Evolutionary conservation across 805 yeast genomes (phyloP).

Genomic region (Cyberlindnera mycetangii): DNA sequence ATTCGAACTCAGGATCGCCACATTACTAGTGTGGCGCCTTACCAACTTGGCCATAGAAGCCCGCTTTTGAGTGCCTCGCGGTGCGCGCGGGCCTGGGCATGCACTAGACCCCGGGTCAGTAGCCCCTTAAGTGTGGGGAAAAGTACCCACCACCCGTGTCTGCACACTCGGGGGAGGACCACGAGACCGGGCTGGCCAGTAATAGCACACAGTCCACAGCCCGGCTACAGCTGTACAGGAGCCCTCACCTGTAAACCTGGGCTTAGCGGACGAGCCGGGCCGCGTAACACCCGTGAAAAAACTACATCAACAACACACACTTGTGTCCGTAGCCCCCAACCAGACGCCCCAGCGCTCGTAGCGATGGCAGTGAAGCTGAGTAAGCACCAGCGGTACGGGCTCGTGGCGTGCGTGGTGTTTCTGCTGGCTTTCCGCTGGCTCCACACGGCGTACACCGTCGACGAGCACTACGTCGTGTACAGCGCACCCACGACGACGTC

Average conservation of each 20-base stretch:
- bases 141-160: too few relatives aligned
- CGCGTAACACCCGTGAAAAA: not conserved
- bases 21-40: slow-evolving; percentile 85
- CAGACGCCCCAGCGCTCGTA: not conserved
- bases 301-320: too few relatives aligned
- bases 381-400: not conserved
- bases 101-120: too few relatives aligned
- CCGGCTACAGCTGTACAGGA: not conserved
- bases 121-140: too few relatives aligned
- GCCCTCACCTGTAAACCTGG: not conserved
- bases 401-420: not conserved
- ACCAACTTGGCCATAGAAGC: slow-evolving; percentile 64
- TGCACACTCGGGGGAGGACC: too few relatives aligned
- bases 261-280: not conserved
- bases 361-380: not conserved
- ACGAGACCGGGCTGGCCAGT: too few relatives aligned
- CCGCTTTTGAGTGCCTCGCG: too few relatives aligned
- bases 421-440: not conserved
- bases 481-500: not conserved
- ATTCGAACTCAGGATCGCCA: slow-evolving; percentile 77
- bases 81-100: too few relatives aligned
- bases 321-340: not conserved
- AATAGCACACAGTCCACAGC: not conserved
- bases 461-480: not conserved
- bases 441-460: not conserved